These are phyloP conservation scores for Acanthamoeba divionensis DNA, from an alignment of 208 protist species.

Conservation along the genomic window DNA sequence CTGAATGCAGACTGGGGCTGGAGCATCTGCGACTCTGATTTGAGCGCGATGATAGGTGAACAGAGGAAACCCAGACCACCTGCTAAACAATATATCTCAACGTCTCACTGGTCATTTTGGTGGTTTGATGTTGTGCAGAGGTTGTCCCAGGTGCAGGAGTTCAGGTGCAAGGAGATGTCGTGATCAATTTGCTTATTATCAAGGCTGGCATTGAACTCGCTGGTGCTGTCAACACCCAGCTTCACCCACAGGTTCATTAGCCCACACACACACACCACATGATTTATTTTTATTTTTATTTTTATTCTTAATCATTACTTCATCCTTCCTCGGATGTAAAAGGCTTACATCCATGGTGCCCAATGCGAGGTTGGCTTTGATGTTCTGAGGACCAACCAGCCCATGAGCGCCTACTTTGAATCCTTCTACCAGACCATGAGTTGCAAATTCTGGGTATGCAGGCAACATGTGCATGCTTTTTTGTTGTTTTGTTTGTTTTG, in stretches of 20 bases:
- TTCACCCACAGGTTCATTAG: slow-evolving; percentile 60
- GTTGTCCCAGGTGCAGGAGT: slow-evolving; percentile 55
- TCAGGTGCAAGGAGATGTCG: slow-evolving; percentile 29
- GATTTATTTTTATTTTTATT: too few species aligned
- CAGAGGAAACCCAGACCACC: background rate
- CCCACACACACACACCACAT: too few species aligned
- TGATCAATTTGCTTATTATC: slow-evolving; percentile 62
- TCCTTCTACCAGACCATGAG: slow-evolving; percentile 52
- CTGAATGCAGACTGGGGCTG: slow-evolving; percentile 60
- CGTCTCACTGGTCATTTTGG: background rate
- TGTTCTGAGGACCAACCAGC: slow-evolving; percentile 26
- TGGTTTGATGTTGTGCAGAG: background rate
- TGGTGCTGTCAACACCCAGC: slow-evolving; percentile 43
- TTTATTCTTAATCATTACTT: too few species aligned
- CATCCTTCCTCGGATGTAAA: too few species aligned
- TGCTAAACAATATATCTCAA: background rate
- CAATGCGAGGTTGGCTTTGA: slow-evolving; percentile 60
- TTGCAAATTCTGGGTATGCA: slow-evolving; percentile 41
- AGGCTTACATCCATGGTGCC: slow-evolving; percentile 63
- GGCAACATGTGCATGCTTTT: background rate
- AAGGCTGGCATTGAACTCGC: slow-evolving; percentile 57
- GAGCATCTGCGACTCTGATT: slow-evolving; percentile 56
- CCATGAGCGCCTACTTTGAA: slow-evolving; percentile 56
- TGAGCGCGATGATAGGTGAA: slow-evolving; percentile 46
- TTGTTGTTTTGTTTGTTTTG: background rate